Base-by-base conservation (phyloP, 805 yeast genomes). In the Ogataea paraovalis region DNA sequence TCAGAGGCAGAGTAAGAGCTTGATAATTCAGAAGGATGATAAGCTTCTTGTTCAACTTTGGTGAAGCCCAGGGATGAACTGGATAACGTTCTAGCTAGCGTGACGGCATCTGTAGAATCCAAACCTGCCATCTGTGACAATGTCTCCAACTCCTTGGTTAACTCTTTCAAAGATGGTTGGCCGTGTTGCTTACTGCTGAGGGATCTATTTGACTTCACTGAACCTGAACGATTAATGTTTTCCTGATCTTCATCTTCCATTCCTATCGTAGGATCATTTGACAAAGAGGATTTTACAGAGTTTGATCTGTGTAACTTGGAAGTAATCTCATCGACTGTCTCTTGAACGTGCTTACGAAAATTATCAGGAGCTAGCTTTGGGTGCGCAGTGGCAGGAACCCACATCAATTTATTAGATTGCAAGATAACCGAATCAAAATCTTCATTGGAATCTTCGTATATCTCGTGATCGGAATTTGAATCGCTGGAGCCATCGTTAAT, bases 301-400 rank as follows among this genome's bases (percentile, higher is more conserved):
- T 54, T 55, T 33, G 66, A 54, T 21, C 65, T 48, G 46, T 62
- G 58, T 44, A 65, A 51, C 41, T 74, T 69, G 45, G 74, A 73
- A 51, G 76, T 66, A 30, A 78, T 63, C 51, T 77, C 81, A 50
- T 74, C 75, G 3, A 78, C 80, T n/a, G 79, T 74, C 23, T 69
- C 64, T 48, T 83, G 83, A 40, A 86, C 82, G 60, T 85, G 85
- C 54, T 75, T 77, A 53, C 82, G 72, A 68, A 82, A 85, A 57
- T 87, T 88, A 58, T 87, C 95, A 2, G 98, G 98, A 22, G 95
- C 91, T n/a, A 92, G 78, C 58, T 87, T 92, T 1, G 98, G 98
- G 64, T 94, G 99, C 34, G 89, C 74, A 52, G 80, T 82, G 2
- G 98, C 99, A 0, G 98, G 98, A 1, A 94, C 97, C 99, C 99